Evolutionary conservation across 2,329 filamentous ascomycete species (phyloP), one percentile per base, ranked within the genome.

Genomic region (Cadophora luteo-olivacea): DNA sequence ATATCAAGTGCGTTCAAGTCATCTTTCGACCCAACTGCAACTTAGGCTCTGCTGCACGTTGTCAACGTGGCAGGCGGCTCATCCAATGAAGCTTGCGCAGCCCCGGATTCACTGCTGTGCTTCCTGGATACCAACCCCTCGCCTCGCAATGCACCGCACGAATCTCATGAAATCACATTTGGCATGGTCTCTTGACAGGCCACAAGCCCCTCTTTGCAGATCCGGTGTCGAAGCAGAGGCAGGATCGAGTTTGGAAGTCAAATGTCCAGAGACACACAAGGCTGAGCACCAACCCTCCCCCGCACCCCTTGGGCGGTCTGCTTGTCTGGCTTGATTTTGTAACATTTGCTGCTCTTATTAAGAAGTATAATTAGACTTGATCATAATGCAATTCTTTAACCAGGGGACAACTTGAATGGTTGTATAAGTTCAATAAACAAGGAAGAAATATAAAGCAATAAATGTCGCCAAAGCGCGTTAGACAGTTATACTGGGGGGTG

Each of bases 21-120:
- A 45, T 60, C n/a, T 60, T 60, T 41, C 57, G 33, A 60, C 57
- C 57, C 57, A 45, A 60, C n/a, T 36, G 11, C 36, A 12, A 24
- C 57, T 58, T 36, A 22, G 33, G 32, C 32, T 36, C 55, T 41
- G 36, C 57, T 60, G 57, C 57, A 60, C 36, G 57, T n/a, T 58
- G 55, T 55, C 55, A 14, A 60, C 57, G 57, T 60, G 57, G 57
- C 57, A 60, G 22, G 57, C 36, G n/a, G 36, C 36, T 38, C 36
- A 33, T 25, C 57, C 57, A 60, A 60, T 60, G 22, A 58, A 58
- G 55, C 36, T 60, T 22, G 6, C 33, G 57, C 33, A 60, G 57
- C 57, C 57, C 33, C 12, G 57, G 57, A 45, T 41, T 41, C 22
- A 19, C 33, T 24, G 36, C 14, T 41, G 57, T 54, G 9, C 36